Evolutionary conservation across 768 basidiomycete species (phyloP).

Genomic region (Pisolithus microcarpus): DNA sequence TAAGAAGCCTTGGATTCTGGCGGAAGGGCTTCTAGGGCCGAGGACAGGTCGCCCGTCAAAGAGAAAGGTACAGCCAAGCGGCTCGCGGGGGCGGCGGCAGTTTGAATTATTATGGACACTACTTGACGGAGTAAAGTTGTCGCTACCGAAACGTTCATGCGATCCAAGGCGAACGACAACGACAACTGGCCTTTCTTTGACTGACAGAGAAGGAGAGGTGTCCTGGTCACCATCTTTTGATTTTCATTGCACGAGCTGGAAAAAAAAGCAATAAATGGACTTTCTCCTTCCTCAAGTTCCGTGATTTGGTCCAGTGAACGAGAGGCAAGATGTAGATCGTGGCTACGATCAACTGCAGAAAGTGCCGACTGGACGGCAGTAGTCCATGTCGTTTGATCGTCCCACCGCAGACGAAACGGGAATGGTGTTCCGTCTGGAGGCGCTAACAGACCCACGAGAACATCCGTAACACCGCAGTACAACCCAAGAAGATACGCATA

Average conservation of each 20-base stretch:
- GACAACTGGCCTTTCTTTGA: constrained; percentile 8
- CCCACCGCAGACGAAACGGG: constrained; percentile 14
- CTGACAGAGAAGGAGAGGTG: constrained; percentile 8
- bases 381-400: constrained; percentile 12
- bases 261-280: constrained; percentile 14
- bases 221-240: neutral
- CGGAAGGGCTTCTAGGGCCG: constrained; percentile 11
- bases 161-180: constrained; percentile 9
- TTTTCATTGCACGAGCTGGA: constrained; percentile 3
- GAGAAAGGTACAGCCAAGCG: constrained; percentile 6
- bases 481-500: constrained; percentile 16
- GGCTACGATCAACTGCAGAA: constrained; percentile 3
- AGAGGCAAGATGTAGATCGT: neutral
- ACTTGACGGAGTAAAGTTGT: constrained; percentile 16
- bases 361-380: constrained; percentile 7
- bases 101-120: constrained; percentile 3
- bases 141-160: constrained; percentile 8
- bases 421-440: neutral
- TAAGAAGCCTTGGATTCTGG: constrained; percentile 1
- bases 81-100: constrained; percentile 2
- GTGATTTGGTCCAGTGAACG: neutral
- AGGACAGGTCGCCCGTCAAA: constrained; percentile 11
- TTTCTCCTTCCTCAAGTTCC: constrained; percentile 1
- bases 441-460: constrained; percentile 14
- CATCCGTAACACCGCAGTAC: constrained; percentile 16